phyloP scores from a whole-genome alignment of 2,329 filamentous ascomycete species.

The Daldinia eschscholtzii region DNA sequence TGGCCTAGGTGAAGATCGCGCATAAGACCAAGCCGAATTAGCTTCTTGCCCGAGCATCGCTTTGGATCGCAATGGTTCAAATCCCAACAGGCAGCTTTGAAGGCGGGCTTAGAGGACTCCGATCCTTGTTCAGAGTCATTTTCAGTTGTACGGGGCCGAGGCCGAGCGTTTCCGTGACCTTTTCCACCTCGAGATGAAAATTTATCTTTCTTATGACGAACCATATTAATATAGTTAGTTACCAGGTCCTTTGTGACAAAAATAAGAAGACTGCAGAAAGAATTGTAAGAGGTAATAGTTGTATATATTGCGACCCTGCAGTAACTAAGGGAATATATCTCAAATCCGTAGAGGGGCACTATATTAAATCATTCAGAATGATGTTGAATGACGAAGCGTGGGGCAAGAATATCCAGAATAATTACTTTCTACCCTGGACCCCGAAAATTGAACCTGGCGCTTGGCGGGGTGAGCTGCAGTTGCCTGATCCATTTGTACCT shows the following conservation, averaged over 20 bases:
- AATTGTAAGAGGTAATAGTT: neutral
- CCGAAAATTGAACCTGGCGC: constrained; percentile 14
- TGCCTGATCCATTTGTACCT: neutral
- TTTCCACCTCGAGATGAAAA: constrained; percentile 80
- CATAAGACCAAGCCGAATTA: constrained; percentile 94
- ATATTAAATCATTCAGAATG: constrained; percentile 9
- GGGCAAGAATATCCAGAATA: constrained; percentile 16
- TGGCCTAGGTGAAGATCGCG: constrained; percentile 92
- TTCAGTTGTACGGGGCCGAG: constrained; percentile 62
- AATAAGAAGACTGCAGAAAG: neutral
- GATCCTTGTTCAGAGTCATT: constrained; percentile 55
- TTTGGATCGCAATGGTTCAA: constrained; percentile 98
- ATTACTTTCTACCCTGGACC: constrained; percentile 17
- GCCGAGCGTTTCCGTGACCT: constrained; percentile 69
- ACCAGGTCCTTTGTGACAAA: neutral
- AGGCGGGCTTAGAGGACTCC: constrained; percentile 64
- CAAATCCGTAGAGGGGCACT: neutral
- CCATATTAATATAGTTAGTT: constrained; percentile 67
- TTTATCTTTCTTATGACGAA: constrained; percentile 95
- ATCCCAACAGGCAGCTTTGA: constrained; percentile 98
- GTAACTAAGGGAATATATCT: neutral
- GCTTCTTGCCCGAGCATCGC: constrained; percentile 92
- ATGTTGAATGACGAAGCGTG: constrained; percentile 34
- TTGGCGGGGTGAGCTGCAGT: constrained; percentile 8
- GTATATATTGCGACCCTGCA: neutral